Evolutionary conservation across 2,329 filamentous ascomycete genomes (phyloP).

Genomic region (Periglandula ipomoeae): DNA sequence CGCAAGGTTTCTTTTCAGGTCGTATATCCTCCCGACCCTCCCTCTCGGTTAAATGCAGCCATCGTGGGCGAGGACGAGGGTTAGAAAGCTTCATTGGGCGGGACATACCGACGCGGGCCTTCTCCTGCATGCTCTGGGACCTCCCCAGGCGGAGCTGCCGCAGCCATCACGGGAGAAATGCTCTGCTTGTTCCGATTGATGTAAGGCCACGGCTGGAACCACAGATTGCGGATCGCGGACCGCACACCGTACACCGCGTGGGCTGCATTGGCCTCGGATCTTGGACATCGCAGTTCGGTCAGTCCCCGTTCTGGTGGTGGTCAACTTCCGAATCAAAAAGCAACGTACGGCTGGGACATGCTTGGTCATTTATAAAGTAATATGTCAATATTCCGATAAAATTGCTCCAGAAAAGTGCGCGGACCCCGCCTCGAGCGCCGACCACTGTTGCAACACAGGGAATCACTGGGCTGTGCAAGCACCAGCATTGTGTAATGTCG

Average conservation of each 20-base stretch:
- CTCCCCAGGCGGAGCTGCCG: neutral
- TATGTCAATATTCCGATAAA: neutral
- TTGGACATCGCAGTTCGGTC: too few relatives aligned
- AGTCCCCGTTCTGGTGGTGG: too few relatives aligned
- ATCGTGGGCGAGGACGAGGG: neutral
- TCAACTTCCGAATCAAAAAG: too few relatives aligned
- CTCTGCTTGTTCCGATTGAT: neutral
- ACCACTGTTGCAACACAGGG: neutral
- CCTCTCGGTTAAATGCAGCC: neutral
- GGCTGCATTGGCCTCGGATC: too few relatives aligned
- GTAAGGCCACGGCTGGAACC: neutral
- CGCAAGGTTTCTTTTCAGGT: too few relatives aligned
- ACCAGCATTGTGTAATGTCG: neutral
- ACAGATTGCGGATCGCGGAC: too few relatives aligned
- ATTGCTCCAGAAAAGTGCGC: neutral
- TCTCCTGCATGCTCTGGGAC: neutral
- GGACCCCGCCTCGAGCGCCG: neutral
- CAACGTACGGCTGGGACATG: too few relatives aligned
- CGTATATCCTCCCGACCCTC: neutral
- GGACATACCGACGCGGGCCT: neutral
- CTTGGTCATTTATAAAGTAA: neutral
- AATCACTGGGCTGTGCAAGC: neutral
- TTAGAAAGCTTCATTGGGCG: neutral
- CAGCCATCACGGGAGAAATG: neutral
- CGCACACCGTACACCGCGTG: too few relatives aligned